Evolutionary conservation across 305 asterid genomes (phyloP).

Genomic region (Withania somnifera): DNA sequence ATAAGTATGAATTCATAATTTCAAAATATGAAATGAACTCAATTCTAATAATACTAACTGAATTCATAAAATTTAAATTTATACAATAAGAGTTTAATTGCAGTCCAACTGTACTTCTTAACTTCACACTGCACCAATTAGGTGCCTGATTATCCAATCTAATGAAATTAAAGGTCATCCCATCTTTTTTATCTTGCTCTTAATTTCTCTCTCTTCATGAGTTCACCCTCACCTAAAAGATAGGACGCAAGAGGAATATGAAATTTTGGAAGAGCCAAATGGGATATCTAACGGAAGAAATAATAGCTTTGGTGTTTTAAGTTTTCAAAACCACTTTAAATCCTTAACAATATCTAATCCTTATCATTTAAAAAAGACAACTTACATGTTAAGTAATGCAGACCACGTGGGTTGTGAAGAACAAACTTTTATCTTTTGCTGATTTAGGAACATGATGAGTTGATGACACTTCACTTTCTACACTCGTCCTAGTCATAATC

Average conservation of each 20-base stretch:
- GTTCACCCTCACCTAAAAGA: neutral
- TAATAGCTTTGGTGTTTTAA: neutral
- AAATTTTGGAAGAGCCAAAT: neutral
- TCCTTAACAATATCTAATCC: neutral
- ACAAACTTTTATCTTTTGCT: neutral
- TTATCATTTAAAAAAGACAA: neutral
- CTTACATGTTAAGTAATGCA: conserved; percentile 49
- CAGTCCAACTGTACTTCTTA: neutral
- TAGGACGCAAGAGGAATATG: too few relatives aligned
- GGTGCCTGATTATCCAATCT: neutral
- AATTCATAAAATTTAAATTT: too few relatives aligned
- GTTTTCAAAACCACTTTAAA: neutral
- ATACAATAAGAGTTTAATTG: too few relatives aligned
- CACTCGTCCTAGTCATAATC: conserved; percentile 23
- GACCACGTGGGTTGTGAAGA: conserved; percentile 20
- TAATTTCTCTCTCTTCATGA: neutral
- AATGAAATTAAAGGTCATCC: neutral
- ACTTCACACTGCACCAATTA: neutral
- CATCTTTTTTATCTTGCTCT: neutral
- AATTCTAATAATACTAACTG: too few relatives aligned
- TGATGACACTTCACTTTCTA: conserved; percentile 12
- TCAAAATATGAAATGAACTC: neutral
- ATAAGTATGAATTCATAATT: neutral
- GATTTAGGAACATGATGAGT: conserved; percentile 1
- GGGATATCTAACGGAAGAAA: neutral